Base-by-base conservation (phyloP, 495 filamentous ascomycete genomes). In the Rhizodiscina lignyota region DNA sequence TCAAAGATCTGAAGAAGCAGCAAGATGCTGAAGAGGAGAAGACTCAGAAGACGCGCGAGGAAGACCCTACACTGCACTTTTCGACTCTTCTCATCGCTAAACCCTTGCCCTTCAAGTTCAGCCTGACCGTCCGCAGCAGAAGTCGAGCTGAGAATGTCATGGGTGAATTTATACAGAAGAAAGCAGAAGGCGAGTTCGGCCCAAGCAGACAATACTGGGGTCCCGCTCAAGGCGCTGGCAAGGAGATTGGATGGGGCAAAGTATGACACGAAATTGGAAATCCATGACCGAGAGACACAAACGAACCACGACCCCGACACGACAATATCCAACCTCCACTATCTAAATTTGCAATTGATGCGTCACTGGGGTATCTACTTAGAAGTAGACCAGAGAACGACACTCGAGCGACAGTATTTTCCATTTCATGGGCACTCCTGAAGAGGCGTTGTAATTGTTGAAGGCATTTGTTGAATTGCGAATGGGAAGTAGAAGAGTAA, bases 1-100 rank as follows among this genome's bases (percentile, higher is more conserved):
- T n/a, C n/a, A 62, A 30, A 35, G 63, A 0, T 49, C 49, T 5
- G 57, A 66, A 8, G 62, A 62, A 30, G 60, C 53, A 18, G 35
- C n/a, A n/a, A n/a, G 21, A 6, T 13, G 11, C 23, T 27, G 18
- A 34, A 29, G 27, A 37, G 16, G 22, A n/a, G 2, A 37, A 28
- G 19, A n/a, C 10, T 18, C 35, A 29, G 24, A 24, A 22, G 34
- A 21, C 32, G 6, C 40, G 37, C 18, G 23, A 43, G 22, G 29
- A 38, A 3, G 49, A 55, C 27, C 49, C 52, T 12, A 55, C 52
- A 1, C 44, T 52, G 22, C 39, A 48, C 32, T 55, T 44, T 42
- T 42, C 49, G 4, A 48, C 49, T n/a, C 40, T 52, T 5, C 39
- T 55, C 13, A 55, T 52, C 28, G 52, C 52, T 11, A 55, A 55